Conservation (phyloP, 2,329 filamentous ascomycete species). For the Arachnopeziza araneosa region DNA sequence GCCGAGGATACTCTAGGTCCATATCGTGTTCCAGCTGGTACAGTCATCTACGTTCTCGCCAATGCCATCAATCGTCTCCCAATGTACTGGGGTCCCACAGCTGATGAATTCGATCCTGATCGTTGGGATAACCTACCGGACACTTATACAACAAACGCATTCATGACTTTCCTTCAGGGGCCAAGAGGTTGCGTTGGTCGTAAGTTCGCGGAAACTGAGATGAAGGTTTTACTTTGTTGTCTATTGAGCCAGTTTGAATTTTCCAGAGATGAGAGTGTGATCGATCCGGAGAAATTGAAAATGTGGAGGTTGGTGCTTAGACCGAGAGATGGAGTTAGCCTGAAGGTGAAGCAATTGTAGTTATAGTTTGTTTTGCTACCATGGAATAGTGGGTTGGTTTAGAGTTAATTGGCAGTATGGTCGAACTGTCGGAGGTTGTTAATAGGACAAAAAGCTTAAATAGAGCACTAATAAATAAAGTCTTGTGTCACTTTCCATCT, state of each 20-base stretch:
- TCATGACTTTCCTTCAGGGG: conserved; percentile 32
- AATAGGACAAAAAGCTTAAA: background rate
- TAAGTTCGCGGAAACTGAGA: conserved; percentile 33
- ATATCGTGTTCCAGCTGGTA: conserved; percentile 34
- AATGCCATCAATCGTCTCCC: conserved; percentile 38
- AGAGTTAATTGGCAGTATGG: background rate
- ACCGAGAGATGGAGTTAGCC: conserved; percentile 38
- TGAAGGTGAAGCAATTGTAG: conserved; percentile 24
- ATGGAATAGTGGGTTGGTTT: background rate
- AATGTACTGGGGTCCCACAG: conserved; percentile 36
- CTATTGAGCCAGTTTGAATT: conserved; percentile 32
- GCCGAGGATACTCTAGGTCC: conserved; percentile 34
- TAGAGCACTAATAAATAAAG: background rate
- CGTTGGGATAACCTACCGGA: conserved; percentile 36
- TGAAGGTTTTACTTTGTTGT: conserved; percentile 28
- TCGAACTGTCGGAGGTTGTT: background rate
- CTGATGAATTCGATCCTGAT: conserved; percentile 38
- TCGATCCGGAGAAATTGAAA: conserved; percentile 41
- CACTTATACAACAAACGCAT: conserved; percentile 33
- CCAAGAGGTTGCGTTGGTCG: conserved; percentile 31
- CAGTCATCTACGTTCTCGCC: conserved; percentile 38
- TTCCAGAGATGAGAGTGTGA: conserved; percentile 34
- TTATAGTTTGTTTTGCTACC: background rate
- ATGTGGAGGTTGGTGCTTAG: conserved; percentile 43
- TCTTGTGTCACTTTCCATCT: no score